Evolutionary conservation across 2,329 filamentous ascomycete species (phyloP), one percentile per base, ranked within the genome.

Genomic region (Pseudopyrenochaeta lycopersici): DNA sequence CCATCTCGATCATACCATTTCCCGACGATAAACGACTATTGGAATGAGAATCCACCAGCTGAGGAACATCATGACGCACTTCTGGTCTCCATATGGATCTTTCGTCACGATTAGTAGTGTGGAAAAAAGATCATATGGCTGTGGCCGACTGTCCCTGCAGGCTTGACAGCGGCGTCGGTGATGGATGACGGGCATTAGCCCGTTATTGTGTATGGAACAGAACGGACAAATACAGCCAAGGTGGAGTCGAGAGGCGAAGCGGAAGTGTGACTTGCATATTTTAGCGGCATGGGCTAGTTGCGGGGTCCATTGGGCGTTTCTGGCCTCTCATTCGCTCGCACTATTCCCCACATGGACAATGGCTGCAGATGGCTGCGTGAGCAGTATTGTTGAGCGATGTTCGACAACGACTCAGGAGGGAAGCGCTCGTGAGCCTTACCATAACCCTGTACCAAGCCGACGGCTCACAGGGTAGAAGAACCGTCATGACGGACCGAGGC

Each of bases 191-290:
- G 59, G 62, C 62, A 64, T 68, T 73, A 72, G 68, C 56, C 59
- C 56, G 63, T 59, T 66, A 54, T 63, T 58, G 60, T 46, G 52
- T 54, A 54, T 52, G 38, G 46, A 60, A 60, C 39, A 30, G 44
- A 48, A 56, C 60, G 62, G 65, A 45, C 55, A 48, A 41, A 59
- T 52, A 62, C 52, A 61, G 59, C 64, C 64, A 64, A 62, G 58
- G 63, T 61, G 64, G 64, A 63, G 55, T 40, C 54, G 27, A 52
- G 48, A 54, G 56, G 46, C 52, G 55, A 49, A 46, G 39, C 57
- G 59, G 60, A 66, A 60, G 62, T 69, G 68, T 74, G 71, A 72
- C 71, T 72, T 74, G 71, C 71, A 74, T 67, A 64, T 58, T 54
- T 63, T 73, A 72, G 70, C 65, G 65, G 59, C 62, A 58, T 60